phyloP scores from a whole-genome alignment of 2,329 filamentous ascomycete species.

The Aureobasidium zeae region DNA sequence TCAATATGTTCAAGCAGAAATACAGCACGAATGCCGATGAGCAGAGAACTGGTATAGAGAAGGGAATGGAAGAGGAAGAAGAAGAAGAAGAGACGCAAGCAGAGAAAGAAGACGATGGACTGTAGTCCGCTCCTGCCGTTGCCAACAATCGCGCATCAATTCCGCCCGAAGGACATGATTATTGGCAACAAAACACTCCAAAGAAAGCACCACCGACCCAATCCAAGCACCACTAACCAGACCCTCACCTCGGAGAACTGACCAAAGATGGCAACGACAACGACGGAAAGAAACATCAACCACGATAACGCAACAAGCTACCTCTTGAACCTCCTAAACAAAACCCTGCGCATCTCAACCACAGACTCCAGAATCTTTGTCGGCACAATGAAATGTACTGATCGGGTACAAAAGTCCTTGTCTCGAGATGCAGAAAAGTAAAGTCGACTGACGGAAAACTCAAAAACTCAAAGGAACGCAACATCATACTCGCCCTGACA shows the following conservation, averaged over 20 bases:
- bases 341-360: constrained; percentile 67
- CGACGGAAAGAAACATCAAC: not conserved
- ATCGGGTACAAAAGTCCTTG: constrained; percentile 50
- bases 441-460: no score
- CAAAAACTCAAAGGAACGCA: constrained; percentile 45
- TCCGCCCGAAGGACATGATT: constrained; percentile 1
- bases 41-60: no score
- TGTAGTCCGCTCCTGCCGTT: no score
- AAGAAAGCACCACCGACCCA: no score
- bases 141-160: not conserved
- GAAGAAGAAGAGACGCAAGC: not conserved
- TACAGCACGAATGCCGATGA: no score
- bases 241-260: no score
- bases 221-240: no score
- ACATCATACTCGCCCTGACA: constrained; percentile 75
- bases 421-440: no score
- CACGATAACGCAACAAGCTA: constrained; percentile 22
- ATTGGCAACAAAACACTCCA: no score
- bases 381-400: constrained; percentile 88
- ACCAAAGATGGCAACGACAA: no score
- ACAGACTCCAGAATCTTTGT: constrained; percentile 82
- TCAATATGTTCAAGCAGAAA: no score
- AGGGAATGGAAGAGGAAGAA: no score
- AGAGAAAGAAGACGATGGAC: not conserved
- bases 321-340: constrained; percentile 35